phyloP scores from a whole-genome alignment of 2,329 filamentous ascomycete species.

The Botrytis cinerea region DNA sequence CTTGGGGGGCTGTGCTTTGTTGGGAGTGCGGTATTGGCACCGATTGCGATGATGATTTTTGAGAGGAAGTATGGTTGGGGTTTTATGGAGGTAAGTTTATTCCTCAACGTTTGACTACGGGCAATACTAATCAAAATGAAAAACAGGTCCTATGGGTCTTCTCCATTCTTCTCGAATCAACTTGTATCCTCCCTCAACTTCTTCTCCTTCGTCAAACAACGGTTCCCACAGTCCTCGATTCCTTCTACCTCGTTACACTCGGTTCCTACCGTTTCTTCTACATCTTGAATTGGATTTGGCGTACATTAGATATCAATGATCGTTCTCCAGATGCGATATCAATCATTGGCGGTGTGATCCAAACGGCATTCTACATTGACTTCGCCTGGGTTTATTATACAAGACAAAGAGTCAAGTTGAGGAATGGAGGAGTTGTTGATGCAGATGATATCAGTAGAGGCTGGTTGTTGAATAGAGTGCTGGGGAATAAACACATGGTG shows the following conservation, averaged over 20 bases:
- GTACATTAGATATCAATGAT: constrained; percentile 61
- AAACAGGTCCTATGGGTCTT: constrained; percentile 78
- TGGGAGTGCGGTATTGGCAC: constrained; percentile 67
- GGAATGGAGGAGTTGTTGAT: constrained; percentile 84
- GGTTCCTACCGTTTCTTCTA: constrained; percentile 89
- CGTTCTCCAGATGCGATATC: constrained; percentile 69
- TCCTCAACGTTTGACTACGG: background rate
- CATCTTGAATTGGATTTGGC: constrained; percentile 85
- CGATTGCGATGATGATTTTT: constrained; percentile 72
- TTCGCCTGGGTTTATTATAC: constrained; percentile 98
- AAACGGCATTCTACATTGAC: constrained; percentile 87
- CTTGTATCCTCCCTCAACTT: constrained; percentile 88
- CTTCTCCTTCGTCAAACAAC: constrained; percentile 91
- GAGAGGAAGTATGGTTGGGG: constrained; percentile 49
- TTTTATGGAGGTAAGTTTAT: constrained; percentile 52
- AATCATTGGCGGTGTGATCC: constrained; percentile 82
- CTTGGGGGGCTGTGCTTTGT: constrained; percentile 70
- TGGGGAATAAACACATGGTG: constrained; percentile 67
- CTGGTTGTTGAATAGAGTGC: constrained; percentile 78
- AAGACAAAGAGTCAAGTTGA: constrained; percentile 88
- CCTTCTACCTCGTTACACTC: constrained; percentile 87
- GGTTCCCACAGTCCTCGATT: constrained; percentile 93
- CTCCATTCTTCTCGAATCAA: constrained; percentile 87
- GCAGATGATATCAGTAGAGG: constrained; percentile 83
- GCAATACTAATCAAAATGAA: constrained; percentile 13